These are phyloP conservation scores for Geotrichum restrictum DNA, from an alignment of 1,139 yeast species.

Conservation along the genomic window DNA sequence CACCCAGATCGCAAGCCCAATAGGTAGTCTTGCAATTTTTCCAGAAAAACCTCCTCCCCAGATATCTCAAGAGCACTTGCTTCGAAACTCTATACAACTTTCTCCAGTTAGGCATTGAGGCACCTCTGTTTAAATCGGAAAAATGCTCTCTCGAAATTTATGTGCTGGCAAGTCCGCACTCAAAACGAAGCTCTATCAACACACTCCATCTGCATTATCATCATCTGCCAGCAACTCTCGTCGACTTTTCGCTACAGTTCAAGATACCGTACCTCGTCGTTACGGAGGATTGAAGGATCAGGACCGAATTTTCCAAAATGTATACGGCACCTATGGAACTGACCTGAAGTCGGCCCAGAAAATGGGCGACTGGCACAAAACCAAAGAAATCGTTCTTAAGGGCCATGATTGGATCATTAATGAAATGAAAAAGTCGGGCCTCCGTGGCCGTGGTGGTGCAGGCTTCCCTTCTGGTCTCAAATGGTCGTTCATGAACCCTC, in stretches of 20 bases:
- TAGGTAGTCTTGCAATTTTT: slow-evolving; percentile 7
- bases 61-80: neutral
- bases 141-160: slow-evolving; percentile 20
- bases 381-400: slow-evolving; percentile 74
- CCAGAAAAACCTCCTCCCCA: slow-evolving; percentile 1
- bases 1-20: slow-evolving; percentile 7
- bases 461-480: slow-evolving; percentile 88
- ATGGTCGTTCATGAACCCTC: slow-evolving; percentile 93
- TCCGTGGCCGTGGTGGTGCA: slow-evolving; percentile 91
- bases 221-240: slow-evolving; percentile 8
- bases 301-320: slow-evolving; percentile 81
- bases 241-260: slow-evolving; percentile 33
- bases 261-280: slow-evolving; percentile 43
- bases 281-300: slow-evolving; percentile 77
- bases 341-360: slow-evolving; percentile 69
- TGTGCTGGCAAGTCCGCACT: slow-evolving; percentile 16
- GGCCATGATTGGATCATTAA: slow-evolving; percentile 87
- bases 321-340: slow-evolving; percentile 68
- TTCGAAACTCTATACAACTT: neutral
- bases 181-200: slow-evolving; percentile 8
- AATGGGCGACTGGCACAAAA: slow-evolving; percentile 89
- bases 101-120: neutral
- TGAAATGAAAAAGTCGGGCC: slow-evolving; percentile 77
- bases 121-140: neutral
- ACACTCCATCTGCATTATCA: slow-evolving; percentile 5